Conservation (phyloP, 2,329 filamentous ascomycete species). For the Colletotrichum salicis region DNA sequence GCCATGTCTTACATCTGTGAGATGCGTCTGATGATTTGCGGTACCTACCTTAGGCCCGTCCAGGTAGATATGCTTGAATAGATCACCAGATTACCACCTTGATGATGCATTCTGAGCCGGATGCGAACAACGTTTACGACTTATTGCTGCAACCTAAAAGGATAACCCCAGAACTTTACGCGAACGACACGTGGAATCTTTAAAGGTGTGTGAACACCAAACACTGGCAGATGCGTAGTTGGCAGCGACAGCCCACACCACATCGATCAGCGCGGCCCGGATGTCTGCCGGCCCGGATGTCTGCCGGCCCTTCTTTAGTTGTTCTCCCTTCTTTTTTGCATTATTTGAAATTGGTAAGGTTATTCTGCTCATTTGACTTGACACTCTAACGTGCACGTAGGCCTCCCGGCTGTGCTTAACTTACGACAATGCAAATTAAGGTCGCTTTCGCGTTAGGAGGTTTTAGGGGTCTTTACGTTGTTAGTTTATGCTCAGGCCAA, state of each 20-base stretch:
- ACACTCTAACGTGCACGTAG: not conserved
- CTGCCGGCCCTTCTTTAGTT: not conserved
- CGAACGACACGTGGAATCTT: slow-evolving; percentile 6
- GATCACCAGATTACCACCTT: not conserved
- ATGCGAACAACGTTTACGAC: slow-evolving; percentile 1
- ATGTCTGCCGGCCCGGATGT: slow-evolving; percentile 10
- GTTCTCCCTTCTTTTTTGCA: not conserved
- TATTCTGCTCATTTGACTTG: not conserved
- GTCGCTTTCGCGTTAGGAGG: slow-evolving; percentile 12
- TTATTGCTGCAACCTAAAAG: not conserved
- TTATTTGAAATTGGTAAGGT: not conserved
- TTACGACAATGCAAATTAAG: not conserved
- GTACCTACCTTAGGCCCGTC: not conserved
- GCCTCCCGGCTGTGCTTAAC: not conserved
- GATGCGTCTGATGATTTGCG: not conserved
- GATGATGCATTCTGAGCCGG: not conserved
- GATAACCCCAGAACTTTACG: not conserved
- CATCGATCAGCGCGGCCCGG: not conserved
- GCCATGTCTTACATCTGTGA: not conserved
- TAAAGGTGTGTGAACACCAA: not conserved
- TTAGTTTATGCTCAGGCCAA: not conserved
- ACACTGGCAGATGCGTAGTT: not conserved
- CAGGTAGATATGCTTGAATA: not conserved
- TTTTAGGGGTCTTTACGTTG: not conserved
- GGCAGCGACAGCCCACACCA: not conserved